Evolutionary conservation across 352 stramenopile genomes (phyloP).

Genomic region (Phytopythium litorale): DNA sequence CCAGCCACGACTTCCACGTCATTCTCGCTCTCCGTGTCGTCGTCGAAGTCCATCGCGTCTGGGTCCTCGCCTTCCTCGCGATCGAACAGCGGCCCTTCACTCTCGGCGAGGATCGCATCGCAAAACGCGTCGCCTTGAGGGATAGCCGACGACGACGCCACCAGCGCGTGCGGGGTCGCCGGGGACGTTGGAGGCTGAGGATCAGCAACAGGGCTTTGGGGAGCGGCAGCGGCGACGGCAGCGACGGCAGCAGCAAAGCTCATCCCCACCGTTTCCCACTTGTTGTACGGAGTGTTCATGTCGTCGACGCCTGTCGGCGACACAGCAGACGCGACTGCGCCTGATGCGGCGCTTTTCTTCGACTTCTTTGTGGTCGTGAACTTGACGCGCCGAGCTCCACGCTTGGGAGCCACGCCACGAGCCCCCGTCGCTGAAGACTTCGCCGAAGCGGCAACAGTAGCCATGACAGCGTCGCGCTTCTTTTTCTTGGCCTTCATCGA

Average conservation of each 20-base stretch:
- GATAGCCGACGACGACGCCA: not conserved
- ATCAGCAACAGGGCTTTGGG: not conserved
- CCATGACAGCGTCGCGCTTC: conserved; percentile 2
- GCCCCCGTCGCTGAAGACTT: not conserved
- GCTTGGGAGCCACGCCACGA: not conserved
- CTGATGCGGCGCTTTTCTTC: not conserved
- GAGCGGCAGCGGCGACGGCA: not conserved
- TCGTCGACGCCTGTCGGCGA: conserved; percentile 1
- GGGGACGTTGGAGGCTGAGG: not conserved
- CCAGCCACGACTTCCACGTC: not conserved
- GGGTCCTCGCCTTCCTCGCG: not conserved
- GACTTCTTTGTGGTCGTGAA: not conserved
- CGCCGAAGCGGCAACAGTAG: not conserved
- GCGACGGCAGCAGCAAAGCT: not conserved
- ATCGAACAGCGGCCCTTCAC: not conserved
- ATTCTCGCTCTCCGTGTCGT: not conserved
- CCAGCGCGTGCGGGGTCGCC: not conserved
- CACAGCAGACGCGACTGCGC: not conserved
- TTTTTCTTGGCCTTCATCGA: conserved; percentile 68
- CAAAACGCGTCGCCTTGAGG: not conserved
- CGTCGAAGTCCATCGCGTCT: not conserved
- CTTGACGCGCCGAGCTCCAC: not conserved
- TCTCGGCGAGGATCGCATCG: conserved; percentile 4
- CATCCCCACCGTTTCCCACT: not conserved
- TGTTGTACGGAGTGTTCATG: not conserved